Percentiles rank a stretch among this genome's conserved stretches.
Evolutionary conservation across 2,329 filamentous ascomycete species (phyloP).

Genomic region (Trichoderma asperellum): DNA sequence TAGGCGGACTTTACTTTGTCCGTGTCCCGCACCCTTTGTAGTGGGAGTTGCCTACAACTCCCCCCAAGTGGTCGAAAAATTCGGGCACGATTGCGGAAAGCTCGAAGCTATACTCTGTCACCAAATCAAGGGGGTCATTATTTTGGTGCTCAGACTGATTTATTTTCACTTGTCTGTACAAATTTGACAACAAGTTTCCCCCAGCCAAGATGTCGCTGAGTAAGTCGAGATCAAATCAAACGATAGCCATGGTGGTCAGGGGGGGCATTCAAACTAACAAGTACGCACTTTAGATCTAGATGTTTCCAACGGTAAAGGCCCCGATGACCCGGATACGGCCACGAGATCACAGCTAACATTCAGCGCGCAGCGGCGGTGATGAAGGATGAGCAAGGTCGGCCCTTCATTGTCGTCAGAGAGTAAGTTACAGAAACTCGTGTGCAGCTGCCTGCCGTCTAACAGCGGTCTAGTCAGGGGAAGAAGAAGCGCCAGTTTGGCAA

Average conservation of each 20-base stretch:
- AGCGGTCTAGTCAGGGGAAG: conserved; percentile 75
- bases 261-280: conserved; percentile 43
- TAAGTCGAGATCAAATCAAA: conserved; percentile 39
- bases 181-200: conserved; percentile 36
- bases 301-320: conserved; percentile 73
- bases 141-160: conserved; percentile 24
- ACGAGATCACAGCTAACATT: conserved; percentile 31
- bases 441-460: conserved; percentile 31
- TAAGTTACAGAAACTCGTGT: conserved; percentile 52
- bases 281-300: conserved; percentile 66
- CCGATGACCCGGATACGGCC: conserved; percentile 19
- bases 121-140: conserved; percentile 35
- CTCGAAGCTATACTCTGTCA: conserved; percentile 40
- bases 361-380: conserved; percentile 66
- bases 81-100: conserved; percentile 38
- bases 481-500: conserved; percentile 97
- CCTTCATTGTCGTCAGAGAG: conserved; percentile 98
- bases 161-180: conserved; percentile 30
- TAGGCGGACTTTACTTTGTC: conserved; percentile 42
- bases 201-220: conserved; percentile 46
- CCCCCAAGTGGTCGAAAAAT: conserved; percentile 42
- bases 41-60: conserved; percentile 38
- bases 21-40: conserved; percentile 37
- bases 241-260: conserved; percentile 31
- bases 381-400: conserved; percentile 96